A percentile compares a stretch with the other conserved stretches of the same genome.
These are phyloP conservation scores for Coemansia sp. DNA, from an alignment of 192 early-diverging fungal genomes.

Conservation along the genomic window DNA sequence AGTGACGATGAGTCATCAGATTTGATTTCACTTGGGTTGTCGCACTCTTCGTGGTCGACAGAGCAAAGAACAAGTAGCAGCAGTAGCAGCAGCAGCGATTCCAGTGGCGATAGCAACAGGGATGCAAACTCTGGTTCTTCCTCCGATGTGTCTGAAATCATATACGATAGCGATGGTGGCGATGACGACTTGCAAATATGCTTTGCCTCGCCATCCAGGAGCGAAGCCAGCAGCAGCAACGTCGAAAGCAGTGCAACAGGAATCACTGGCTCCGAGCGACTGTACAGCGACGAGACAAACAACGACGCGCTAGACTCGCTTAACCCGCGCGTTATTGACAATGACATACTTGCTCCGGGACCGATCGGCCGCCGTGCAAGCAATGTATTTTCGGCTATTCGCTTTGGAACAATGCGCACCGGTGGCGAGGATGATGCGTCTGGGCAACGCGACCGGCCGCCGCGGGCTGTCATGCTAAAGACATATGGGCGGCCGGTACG, in stretches of 20 bases:
- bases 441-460: slow-evolving; percentile 9
- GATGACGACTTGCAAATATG: slow-evolving; percentile 2
- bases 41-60: slow-evolving; percentile 37
- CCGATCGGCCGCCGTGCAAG: slow-evolving; percentile 10
- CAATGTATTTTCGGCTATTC: slow-evolving; percentile 48
- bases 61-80: slow-evolving; percentile 12
- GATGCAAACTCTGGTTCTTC: neutral
- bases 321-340: slow-evolving; percentile 16
- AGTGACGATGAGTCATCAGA: slow-evolving; percentile 9
- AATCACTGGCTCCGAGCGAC: neutral
- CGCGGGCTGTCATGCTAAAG: slow-evolving; percentile 9
- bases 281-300: slow-evolving; percentile 1
- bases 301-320: slow-evolving; percentile 13
- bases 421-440: slow-evolving; percentile 6
- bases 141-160: neutral
- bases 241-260: slow-evolving; percentile 9
- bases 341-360: slow-evolving; percentile 13
- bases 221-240: neutral
- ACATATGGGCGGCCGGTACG: slow-evolving; percentile 22
- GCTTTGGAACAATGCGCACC: slow-evolving; percentile 45
- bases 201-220: slow-evolving; percentile 10
- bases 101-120: neutral
- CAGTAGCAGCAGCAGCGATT: neutral
- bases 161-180: neutral
- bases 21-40: neutral